Evolutionary conservation across 148 eudicot species (phyloP).

Genomic region (Suaeda aralocaspica): DNA sequence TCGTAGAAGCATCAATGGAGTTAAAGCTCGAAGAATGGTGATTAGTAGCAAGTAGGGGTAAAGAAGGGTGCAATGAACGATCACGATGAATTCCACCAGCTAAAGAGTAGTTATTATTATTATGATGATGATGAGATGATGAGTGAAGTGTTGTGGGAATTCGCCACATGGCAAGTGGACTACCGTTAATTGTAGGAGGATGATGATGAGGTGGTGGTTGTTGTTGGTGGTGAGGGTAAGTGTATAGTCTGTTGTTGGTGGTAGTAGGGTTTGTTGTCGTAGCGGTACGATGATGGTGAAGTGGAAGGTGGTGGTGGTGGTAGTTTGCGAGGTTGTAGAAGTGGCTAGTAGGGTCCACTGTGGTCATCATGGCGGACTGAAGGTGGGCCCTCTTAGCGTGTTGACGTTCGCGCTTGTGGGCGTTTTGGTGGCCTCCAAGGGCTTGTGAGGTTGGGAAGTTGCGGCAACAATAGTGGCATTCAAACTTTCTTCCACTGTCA

Average conservation of each 20-base stretch:
- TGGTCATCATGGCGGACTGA: conserved; percentile 43
- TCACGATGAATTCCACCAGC: conserved; percentile 24
- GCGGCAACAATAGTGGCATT: conserved; percentile 88
- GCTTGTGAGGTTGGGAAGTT: conserved; percentile 97
- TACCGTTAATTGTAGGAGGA: conserved; percentile 42
- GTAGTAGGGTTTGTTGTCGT: background rate
- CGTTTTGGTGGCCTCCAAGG: conserved; percentile 95
- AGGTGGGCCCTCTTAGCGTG: conserved; percentile 80
- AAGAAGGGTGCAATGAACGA: conserved; percentile 25
- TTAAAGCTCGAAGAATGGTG: conserved; percentile 18
- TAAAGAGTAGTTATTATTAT: background rate
- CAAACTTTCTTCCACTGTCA: conserved; percentile 55
- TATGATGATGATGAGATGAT: background rate
- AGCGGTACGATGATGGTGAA: conserved; percentile 1
- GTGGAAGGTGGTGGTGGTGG: conserved; percentile 19
- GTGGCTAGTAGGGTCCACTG: conserved; percentile 28
- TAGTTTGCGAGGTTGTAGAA: conserved; percentile 28
- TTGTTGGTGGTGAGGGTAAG: conserved; percentile 8
- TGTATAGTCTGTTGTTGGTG: background rate
- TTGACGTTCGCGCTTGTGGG: conserved; percentile 89
- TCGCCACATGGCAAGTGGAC: conserved; percentile 65
- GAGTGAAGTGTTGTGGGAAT: conserved; percentile 45
- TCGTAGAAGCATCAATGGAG: conserved; percentile 9
- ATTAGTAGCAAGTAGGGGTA: conserved; percentile 18
- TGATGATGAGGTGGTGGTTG: conserved; percentile 1